Base-by-base conservation (phyloP, 495 filamentous ascomycete species). In the Hypoxylon fragiforme region DNA sequence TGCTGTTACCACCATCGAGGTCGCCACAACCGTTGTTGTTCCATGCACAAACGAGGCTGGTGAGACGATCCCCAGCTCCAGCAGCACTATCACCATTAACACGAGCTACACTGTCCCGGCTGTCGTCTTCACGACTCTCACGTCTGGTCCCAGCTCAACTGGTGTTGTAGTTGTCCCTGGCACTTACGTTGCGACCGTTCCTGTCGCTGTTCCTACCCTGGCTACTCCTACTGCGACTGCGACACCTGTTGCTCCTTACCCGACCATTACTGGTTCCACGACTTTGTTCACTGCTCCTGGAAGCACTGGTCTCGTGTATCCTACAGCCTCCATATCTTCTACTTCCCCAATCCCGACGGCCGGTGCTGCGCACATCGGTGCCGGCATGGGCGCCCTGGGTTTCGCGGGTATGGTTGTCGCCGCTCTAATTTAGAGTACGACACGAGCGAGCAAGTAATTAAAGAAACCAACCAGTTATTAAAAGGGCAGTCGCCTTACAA, bases 21-120 rank as follows among this genome's bases (percentile, higher is more conserved):
- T 82, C 41, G 66, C 73, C 37, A 63, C 68, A 46, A 80, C 80
- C 31, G 75, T 73, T 34, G 73, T 83, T 39, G 75, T 76, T 44
- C 76, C 81, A 47, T 78, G 79, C 67, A 74, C 77, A 40, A 69
- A 81, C 66, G 66, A 70, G 13, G 70, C 66, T 16, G 77, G 79
- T 59, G 57, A 63, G 45, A 70, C 65, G 41, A 74, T 82, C 72
- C 61, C 80, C 34, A 73, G 66, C 70, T 80, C 74, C 66, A 80
- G 74, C 74, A 77, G 73, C 60, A 80, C 78, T 40, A 68, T 75
- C 14, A 55, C 67, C 28, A 70, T 87, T 66, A 73, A 69, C 73
- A 90, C 85, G 50, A 71, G 70, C 56, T 66, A 87, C 57, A 86
- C 83, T 37, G 84, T 91, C 36, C 89, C 89, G n/a, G 84, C 88